Percentiles rank a stretch among this genome's conserved stretches.
Conservation (phyloP, 768 basidiomycete genomes). For the Multifurca ochricompacta region DNA sequence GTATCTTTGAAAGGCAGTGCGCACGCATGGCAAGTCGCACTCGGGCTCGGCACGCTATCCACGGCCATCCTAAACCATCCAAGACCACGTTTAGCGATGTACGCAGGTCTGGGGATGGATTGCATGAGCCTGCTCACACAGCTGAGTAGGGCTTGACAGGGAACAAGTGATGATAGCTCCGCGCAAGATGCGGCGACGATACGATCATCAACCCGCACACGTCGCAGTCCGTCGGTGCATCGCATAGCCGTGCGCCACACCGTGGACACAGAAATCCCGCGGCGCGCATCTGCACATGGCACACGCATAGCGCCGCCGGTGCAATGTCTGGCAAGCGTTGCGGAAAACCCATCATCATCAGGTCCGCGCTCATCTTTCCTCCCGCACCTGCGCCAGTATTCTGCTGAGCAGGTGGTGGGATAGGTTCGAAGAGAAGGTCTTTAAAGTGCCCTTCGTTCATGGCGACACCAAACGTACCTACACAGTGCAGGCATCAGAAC, state of each 20-base stretch:
- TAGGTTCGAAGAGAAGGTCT: slow-evolving; percentile 90
- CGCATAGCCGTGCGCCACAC: slow-evolving; percentile 89
- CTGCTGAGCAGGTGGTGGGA: slow-evolving; percentile 87
- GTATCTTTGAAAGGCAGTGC: slow-evolving; percentile 54
- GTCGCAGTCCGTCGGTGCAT: slow-evolving; percentile 97
- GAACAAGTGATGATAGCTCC: slow-evolving; percentile 94
- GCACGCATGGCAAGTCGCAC: slow-evolving; percentile 68
- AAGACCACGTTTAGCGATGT: no score
- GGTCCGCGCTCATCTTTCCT: slow-evolving; percentile 58
- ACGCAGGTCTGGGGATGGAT: no score
- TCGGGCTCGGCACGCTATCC: slow-evolving; percentile 30
- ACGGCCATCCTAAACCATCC: slow-evolving; percentile 31
- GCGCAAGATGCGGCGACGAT: slow-evolving; percentile 91
- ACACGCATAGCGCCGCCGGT: slow-evolving; percentile 80
- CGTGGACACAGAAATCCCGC: slow-evolving; percentile 94
- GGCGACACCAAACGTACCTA: slow-evolving; percentile 90
- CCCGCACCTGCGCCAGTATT: slow-evolving; percentile 40
- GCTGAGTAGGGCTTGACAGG: slow-evolving; percentile 82
- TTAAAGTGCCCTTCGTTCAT: slow-evolving; percentile 97
- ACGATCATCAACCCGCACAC: slow-evolving; percentile 98
- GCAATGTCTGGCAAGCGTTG: slow-evolving; percentile 81
- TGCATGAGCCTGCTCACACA: slow-evolving; percentile 49
- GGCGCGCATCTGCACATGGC: slow-evolving; percentile 87
- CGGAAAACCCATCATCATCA: slow-evolving; percentile 99
- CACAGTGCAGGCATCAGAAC: slow-evolving; percentile 14